Percentiles rank a stretch among this genome's conserved stretches.
Evolutionary conservation across 2,329 filamentous ascomycete genomes (phyloP).

Genomic region (Didymella segeticola): DNA sequence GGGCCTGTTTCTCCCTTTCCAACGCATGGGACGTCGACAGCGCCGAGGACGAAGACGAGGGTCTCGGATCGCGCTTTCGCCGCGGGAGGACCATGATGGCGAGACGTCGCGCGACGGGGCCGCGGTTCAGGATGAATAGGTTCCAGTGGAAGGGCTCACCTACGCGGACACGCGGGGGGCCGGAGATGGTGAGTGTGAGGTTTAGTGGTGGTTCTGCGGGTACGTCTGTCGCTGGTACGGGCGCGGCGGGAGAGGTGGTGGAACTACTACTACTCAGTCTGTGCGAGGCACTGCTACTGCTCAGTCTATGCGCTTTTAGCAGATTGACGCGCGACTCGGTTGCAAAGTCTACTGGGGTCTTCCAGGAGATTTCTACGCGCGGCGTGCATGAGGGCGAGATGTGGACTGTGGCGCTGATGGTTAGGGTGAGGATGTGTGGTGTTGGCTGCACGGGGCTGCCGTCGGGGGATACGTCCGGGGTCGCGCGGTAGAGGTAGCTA

Average conservation of each 20-base stretch:
- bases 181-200: constrained; percentile 77
- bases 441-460: constrained; percentile 53
- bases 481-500: constrained; percentile 74
- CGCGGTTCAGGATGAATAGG: constrained; percentile 78
- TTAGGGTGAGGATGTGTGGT: constrained; percentile 59
- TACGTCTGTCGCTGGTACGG: constrained; percentile 22
- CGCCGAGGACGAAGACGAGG: constrained; percentile 50
- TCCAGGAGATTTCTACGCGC: constrained; percentile 70
- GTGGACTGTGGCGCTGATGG: constrained; percentile 66
- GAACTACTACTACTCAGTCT: constrained; percentile 32
- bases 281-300: constrained; percentile 39
- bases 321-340: constrained; percentile 51
- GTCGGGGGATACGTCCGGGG: constrained; percentile 51
- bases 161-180: constrained; percentile 64
- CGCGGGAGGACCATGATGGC: constrained; percentile 72
- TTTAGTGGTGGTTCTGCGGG: constrained; percentile 71
- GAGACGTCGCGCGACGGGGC: constrained; percentile 68
- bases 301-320: constrained; percentile 40
- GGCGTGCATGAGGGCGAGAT: constrained; percentile 66
- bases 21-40: constrained; percentile 36
- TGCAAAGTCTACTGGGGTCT: constrained; percentile 72
- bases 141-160: constrained; percentile 75
- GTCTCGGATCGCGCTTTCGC: constrained; percentile 64
- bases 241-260: constrained; percentile 38
- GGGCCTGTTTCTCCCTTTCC: constrained; percentile 56